These are phyloP conservation scores for Ogataea corticis DNA, from an alignment of 805 yeast genomes.

Conservation along the genomic window DNA sequence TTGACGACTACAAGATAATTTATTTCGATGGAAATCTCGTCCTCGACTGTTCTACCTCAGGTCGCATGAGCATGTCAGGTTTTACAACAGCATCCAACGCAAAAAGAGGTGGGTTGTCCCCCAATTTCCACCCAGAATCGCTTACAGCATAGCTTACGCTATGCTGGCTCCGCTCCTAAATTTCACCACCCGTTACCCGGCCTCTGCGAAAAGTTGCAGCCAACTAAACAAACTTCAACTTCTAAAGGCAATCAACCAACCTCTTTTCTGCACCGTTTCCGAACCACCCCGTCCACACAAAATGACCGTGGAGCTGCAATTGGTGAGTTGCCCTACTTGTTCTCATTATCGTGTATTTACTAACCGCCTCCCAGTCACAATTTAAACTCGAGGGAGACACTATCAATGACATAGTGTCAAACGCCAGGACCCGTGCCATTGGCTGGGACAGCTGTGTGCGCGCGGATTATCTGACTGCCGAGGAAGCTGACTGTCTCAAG, in stretches of 20 bases:
- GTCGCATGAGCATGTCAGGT: too few relatives aligned
- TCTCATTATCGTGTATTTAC: background rate
- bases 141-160: background rate
- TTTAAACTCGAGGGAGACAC: slow-evolving; percentile 62
- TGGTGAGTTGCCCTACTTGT: slow-evolving; percentile 19
- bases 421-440: slow-evolving; percentile 74
- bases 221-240: slow-evolving; percentile 1
- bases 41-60: too few relatives aligned
- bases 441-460: slow-evolving; percentile 93
- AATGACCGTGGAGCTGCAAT: slow-evolving; percentile 27
- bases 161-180: background rate
- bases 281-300: too few relatives aligned
- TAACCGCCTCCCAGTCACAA: slow-evolving; percentile 26
- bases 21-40: too few relatives aligned
- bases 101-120: too few relatives aligned
- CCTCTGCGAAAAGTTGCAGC: slow-evolving; percentile 7
- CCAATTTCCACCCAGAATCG: too few relatives aligned
- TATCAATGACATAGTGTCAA: slow-evolving; percentile 62
- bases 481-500: slow-evolving; percentile 56
- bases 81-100: too few relatives aligned
- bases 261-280: too few relatives aligned
- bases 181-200: slow-evolving; percentile 18
- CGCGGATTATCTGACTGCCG: slow-evolving; percentile 62
- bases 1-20: too few relatives aligned
- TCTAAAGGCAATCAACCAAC: too few relatives aligned